Evolutionary conservation across 768 basidiomycete species (phyloP), one percentile per base, ranked within the genome.

Genomic region (Amanita subjunquillea): DNA sequence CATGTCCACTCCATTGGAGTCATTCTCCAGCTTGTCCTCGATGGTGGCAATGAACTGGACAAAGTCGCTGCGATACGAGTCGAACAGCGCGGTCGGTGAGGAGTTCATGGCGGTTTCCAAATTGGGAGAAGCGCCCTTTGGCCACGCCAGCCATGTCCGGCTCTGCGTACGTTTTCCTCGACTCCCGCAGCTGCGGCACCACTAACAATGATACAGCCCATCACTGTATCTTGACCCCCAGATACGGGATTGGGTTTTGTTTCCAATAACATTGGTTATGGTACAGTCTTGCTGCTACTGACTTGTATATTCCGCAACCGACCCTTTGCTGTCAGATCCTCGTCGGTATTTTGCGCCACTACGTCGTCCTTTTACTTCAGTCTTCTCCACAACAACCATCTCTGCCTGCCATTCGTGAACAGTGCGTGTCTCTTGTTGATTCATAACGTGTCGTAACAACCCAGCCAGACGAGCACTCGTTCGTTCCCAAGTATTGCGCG

Each of bases 231-330:
- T 97, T 45, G 93, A 97, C 72, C 94, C 93, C 40, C 90, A 93
- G 69, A 97, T 97, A 66, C 82, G 93, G 60, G 91, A 88, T 63
- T 90, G 86, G 87, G 84, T 97, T 41, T 70, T 97, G 54, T 92
- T 97, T 70, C 94, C 94, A 50, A 96, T 97, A 69, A 97, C 93
- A 48, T 73, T 96, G 56, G 92, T 97, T 64, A 96, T 96, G 93
- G 94, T 50, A 37, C 25, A 27, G 48, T 38, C 36, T 29, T 50
- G 10, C 30, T 48, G 10, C n/a, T 50, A 17, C 4, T 17, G 17
- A 17, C 17, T 8, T 17, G 2, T 1, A 25, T 40, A n/a, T 23
- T 29, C n/a, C 23, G 25, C 13, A 17, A 15, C 38, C 10, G 22
- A 32, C 47, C 12, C 22, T 43, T 51, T 30, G 22, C 20, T 23